Percentiles rank a stretch among this genome's conserved stretches.
phyloP scores from a whole-genome alignment of 768 basidiomycete genomes.

The Pulveroboletus sp. region DNA sequence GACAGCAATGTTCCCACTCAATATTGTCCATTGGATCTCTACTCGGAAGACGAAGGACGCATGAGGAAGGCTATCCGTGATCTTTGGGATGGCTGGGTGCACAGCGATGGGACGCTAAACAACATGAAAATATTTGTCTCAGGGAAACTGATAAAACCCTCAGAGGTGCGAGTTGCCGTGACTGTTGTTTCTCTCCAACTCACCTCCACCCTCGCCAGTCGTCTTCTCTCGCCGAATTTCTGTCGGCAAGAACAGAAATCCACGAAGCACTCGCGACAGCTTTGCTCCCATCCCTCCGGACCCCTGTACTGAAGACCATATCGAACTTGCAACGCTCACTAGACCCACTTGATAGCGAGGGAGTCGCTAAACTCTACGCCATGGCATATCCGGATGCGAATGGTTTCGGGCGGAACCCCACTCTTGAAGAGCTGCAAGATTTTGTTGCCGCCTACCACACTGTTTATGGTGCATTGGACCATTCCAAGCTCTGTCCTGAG shows the following conservation, averaged over 20 bases:
- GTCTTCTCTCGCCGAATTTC: conserved; percentile 8
- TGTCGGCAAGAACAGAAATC: conserved; percentile 27
- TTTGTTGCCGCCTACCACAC: conserved; percentile 55
- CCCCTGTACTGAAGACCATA: conserved; percentile 51
- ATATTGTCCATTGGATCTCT: conserved; percentile 92
- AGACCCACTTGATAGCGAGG: conserved; percentile 83
- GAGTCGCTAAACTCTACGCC: conserved; percentile 46
- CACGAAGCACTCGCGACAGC: conserved; percentile 48
- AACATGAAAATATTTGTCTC: conserved; percentile 77
- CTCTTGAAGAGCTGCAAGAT: conserved; percentile 56
- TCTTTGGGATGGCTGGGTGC: conserved; percentile 72
- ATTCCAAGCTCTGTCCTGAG: conserved; percentile 35
- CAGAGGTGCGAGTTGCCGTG: conserved; percentile 42
- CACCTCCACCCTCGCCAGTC: conserved; percentile 6
- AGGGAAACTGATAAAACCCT: conserved; percentile 56
- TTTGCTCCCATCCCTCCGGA: conserved; percentile 43
- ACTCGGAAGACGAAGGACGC: conserved; percentile 62
- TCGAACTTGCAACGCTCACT: conserved; percentile 66
- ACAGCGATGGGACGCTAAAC: conserved; percentile 62
- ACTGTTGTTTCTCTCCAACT: neutral
- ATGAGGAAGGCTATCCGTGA: conserved; percentile 57
- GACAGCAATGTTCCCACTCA: conserved; percentile 30
- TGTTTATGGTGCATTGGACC: conserved; percentile 31
- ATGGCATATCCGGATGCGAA: conserved; percentile 12
- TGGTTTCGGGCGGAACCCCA: conserved; percentile 42